Evolutionary conservation across 805 yeast genomes (phyloP).

Genomic region (Tetrapisispora fleetii): DNA sequence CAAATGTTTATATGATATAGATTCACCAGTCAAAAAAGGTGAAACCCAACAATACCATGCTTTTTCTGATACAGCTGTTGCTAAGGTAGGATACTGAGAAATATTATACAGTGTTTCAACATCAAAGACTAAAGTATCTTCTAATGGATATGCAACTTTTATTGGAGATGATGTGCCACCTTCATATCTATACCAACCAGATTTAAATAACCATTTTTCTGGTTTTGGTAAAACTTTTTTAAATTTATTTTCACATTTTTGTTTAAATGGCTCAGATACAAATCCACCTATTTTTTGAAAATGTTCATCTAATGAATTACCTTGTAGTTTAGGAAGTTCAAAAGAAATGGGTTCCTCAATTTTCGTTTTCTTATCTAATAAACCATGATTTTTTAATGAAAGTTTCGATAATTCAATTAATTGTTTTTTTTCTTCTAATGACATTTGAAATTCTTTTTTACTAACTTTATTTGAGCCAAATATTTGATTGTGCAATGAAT

Average conservation of each 20-base stretch:
- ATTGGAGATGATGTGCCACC: constrained; percentile 41
- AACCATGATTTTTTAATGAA: constrained; percentile 50
- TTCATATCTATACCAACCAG: constrained; percentile 80
- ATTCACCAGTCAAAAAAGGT: constrained; percentile 59
- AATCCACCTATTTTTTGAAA: constrained; percentile 59
- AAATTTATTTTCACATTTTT: constrained; percentile 39
- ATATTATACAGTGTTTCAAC: constrained; percentile 77
- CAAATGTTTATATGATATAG: constrained; percentile 44
- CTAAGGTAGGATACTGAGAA: constrained; percentile 67
- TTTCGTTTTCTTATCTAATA: constrained; percentile 68
- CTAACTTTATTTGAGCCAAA: constrained; percentile 32
- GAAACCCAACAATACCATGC: constrained; percentile 97
- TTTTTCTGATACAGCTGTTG: constrained; percentile 60
- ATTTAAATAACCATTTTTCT: constrained; percentile 40
- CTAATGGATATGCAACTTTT: constrained; percentile 58
- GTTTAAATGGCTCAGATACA: constrained; percentile 50
- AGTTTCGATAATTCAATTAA: constrained; percentile 46
- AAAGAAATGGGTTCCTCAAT: constrained; percentile 49
- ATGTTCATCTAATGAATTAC: constrained; percentile 71
- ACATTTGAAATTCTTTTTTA: constrained; percentile 16
- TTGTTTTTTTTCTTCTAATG: constrained; percentile 19
- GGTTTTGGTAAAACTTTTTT: constrained; percentile 35
- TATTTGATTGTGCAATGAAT: constrained; percentile 46
- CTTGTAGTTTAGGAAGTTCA: constrained; percentile 63
- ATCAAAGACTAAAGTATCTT: constrained; percentile 71